These are phyloP conservation scores for Myriosclerotinia curreyana DNA, from an alignment of 2,329 filamentous ascomycete species.

Conservation along the genomic window DNA sequence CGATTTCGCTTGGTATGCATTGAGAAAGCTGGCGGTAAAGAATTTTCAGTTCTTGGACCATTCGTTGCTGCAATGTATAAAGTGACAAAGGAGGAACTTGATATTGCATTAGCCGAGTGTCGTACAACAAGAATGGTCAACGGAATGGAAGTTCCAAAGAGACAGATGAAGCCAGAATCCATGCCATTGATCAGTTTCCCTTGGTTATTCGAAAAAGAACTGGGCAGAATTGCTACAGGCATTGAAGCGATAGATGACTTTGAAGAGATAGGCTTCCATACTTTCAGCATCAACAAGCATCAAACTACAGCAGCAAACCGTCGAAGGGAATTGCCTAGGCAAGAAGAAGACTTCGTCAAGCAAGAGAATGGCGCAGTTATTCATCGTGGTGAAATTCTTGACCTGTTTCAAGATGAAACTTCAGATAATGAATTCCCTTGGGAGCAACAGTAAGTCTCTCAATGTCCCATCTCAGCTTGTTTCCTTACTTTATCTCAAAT, in stretches of 20 bases:
- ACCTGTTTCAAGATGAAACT: slow-evolving; percentile 34
- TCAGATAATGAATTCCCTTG: slow-evolving; percentile 3
- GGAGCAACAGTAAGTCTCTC: neutral
- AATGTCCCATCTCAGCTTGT: too few relatives aligned
- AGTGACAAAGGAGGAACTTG: slow-evolving; percentile 70
- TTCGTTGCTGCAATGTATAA: slow-evolving; percentile 87
- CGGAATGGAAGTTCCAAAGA: slow-evolving; percentile 41
- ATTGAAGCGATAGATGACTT: slow-evolving; percentile 30
- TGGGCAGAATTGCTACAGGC: slow-evolving; percentile 64
- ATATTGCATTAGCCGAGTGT: slow-evolving; percentile 54
- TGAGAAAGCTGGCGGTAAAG: slow-evolving; percentile 58
- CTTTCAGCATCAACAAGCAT: slow-evolving; percentile 24
- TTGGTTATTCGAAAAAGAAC: slow-evolving; percentile 77
- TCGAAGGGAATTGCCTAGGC: slow-evolving; percentile 1
- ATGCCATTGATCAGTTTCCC: slow-evolving; percentile 91
- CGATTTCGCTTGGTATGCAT: slow-evolving; percentile 66
- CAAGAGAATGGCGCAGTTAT: slow-evolving; percentile 36
- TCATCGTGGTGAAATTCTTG: slow-evolving; percentile 39
- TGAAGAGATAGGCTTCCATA: slow-evolving; percentile 29
- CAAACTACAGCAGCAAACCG: slow-evolving; percentile 17
- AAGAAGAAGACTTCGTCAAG: slow-evolving; percentile 35
- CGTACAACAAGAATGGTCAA: slow-evolving; percentile 41
- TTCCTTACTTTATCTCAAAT: too few relatives aligned
- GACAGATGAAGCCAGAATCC: slow-evolving; percentile 44
- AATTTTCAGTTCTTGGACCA: slow-evolving; percentile 58